Conservation (phyloP, 2,329 filamentous ascomycete species). For the Hypoxylon sp. region DNA sequence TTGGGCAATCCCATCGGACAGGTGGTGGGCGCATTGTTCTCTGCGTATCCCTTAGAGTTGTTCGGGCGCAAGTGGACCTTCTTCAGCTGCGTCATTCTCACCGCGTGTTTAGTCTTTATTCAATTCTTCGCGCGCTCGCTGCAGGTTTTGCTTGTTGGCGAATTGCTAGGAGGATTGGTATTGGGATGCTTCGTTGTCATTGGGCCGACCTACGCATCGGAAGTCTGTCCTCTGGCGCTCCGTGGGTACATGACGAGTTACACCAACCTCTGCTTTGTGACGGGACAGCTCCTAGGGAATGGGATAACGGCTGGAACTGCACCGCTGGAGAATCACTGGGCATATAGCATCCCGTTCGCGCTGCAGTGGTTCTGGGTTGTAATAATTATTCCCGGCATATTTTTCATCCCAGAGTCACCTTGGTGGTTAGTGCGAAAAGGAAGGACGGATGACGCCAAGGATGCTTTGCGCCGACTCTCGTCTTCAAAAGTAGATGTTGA, state of each 20-base stretch:
- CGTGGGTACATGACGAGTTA: constrained; percentile 71
- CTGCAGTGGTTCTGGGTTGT: constrained; percentile 67
- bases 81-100: constrained; percentile 61
- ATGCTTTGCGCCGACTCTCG: constrained; percentile 61
- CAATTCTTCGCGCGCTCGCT: constrained; percentile 74
- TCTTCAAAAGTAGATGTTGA: constrained; percentile 62
- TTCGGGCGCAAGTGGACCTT: constrained; percentile 64
- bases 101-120: constrained; percentile 70
- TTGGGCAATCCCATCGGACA: constrained; percentile 72
- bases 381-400: constrained; percentile 61
- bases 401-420: constrained; percentile 65
- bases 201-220: constrained; percentile 72
- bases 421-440: constrained; percentile 66
- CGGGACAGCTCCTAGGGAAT: constrained; percentile 71
- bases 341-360: constrained; percentile 65
- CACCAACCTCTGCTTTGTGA: constrained; percentile 74
- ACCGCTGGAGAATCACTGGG: constrained; percentile 61
- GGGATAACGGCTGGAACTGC: constrained; percentile 62
- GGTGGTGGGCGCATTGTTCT: constrained; percentile 68
- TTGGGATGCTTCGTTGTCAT: constrained; percentile 74
- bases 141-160: constrained; percentile 70
- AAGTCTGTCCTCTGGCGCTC: constrained; percentile 72
- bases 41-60: constrained; percentile 63
- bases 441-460: constrained; percentile 59
- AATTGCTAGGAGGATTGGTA: constrained; percentile 73